Evolutionary conservation across 495 filamentous ascomycete species (phyloP), one percentile per base, ranked within the genome.

Genomic region (Poronia punctata): DNA sequence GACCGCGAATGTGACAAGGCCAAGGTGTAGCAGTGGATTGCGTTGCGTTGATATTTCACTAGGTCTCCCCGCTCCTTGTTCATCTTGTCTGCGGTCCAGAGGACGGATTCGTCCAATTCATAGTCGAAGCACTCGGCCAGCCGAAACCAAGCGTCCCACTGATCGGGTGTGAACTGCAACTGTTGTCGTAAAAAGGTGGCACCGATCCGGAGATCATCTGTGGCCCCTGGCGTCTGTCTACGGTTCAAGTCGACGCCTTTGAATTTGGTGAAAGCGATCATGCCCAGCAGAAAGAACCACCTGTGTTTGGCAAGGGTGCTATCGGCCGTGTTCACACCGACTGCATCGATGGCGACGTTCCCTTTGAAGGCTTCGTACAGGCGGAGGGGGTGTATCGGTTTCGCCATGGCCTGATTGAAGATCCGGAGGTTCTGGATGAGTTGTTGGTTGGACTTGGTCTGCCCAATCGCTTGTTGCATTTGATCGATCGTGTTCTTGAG

Each of bases 141-240:
- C 33, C 92, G 79, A 59, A 90, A 96, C 93, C 92, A 99, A 0
- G 89, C 81, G 58, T 97, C 89, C 92, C 92, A 99, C 33, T 81
- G 78, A 19, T 89, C 82, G 1, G 79, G 76, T 11, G 79, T 83
- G 55, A 88, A 87, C 48, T 95, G 83, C 2, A 99, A 65, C 50
- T 97, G 90, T 44, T 88, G 79, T 39, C 82, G 71, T 54, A 97
- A 81, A 57, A 85, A 94, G 0, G 74, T 79, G 39, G 83, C 77
- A 3, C 85, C 89, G 27, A 89, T 81, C 35, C 90, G 81, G 27
- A 97, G 69, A 50, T 97, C 92, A 40, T 90, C 85, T 1, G 82
- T 88, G 27, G 85, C 83, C 11, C 79, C 79, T 11, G 82, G 79
- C 16, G 71, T 80, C 34, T 86, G 72, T 11, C 87, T 77, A 49